phyloP scores from a whole-genome alignment of 805 yeast species.

The Tetrapisispora arboricola region DNA sequence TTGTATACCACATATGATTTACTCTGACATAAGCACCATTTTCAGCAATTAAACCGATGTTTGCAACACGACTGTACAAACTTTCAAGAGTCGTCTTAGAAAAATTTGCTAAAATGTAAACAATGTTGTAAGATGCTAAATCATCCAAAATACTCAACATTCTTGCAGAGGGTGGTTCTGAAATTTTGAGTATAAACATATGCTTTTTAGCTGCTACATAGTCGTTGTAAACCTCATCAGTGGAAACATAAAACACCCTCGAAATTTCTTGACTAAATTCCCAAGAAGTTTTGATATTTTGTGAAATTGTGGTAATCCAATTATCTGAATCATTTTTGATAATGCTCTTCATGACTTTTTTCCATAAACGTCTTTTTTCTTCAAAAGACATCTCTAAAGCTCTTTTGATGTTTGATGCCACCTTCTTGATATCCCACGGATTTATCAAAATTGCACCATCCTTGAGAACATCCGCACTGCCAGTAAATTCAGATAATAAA shows the following conservation, averaged over 20 bases:
- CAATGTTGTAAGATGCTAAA: conserved; percentile 53
- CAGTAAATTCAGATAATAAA: conserved; percentile 86
- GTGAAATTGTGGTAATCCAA: conserved; percentile 59
- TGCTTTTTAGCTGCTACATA: conserved; percentile 28
- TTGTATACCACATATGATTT: conserved; percentile 49
- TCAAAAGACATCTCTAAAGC: conserved; percentile 56
- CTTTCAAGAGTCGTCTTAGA: conserved; percentile 57
- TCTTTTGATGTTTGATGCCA: conserved; percentile 49
- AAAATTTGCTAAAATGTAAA: conserved; percentile 61
- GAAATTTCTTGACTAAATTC: conserved; percentile 35
- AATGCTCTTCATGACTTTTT: conserved; percentile 46
- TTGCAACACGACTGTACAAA: conserved; percentile 54
- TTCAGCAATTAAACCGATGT: conserved; percentile 80
- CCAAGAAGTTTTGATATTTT: conserved; percentile 45
- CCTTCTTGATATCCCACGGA: conserved; percentile 76
- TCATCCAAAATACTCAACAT: conserved; percentile 49
- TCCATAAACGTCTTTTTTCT: conserved; percentile 59
- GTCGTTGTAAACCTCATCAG: conserved; percentile 19
- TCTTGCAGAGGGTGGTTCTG: conserved; percentile 52
- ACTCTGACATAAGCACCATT: conserved; percentile 72
- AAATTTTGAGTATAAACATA: conserved; percentile 39
- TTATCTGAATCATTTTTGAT: conserved; percentile 55
- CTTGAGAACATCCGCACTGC: conserved; percentile 72
- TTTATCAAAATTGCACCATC: conserved; percentile 69
- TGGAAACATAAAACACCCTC: conserved; percentile 27